Percentiles rank a stretch among this genome's conserved stretches.
These are phyloP conservation scores for Lentinula aciculospora DNA, from an alignment of 768 basidiomycete species.

Conservation along the genomic window DNA sequence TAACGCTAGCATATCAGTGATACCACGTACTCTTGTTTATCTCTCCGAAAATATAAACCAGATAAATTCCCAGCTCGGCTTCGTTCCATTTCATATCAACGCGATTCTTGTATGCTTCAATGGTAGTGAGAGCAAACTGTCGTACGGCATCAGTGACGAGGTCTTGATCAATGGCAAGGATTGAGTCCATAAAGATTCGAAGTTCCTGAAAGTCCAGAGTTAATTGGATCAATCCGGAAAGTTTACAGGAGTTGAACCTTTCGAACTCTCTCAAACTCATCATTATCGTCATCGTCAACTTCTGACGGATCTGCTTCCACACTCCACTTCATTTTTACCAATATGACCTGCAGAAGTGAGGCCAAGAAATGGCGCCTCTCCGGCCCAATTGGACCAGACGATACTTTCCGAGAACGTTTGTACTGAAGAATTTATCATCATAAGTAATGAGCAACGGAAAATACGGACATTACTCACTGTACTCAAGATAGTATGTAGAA, in stretches of 20 bases:
- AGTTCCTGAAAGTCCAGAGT: constrained; percentile 53
- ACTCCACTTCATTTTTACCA: constrained; percentile 91
- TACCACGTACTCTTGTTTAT: constrained; percentile 72
- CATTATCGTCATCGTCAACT: constrained; percentile 82
- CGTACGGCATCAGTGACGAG: constrained; percentile 78
- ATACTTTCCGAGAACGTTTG: constrained; percentile 65
- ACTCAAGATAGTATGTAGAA: constrained; percentile 69
- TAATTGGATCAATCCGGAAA: constrained; percentile 1
- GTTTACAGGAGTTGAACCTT: constrained; percentile 44
- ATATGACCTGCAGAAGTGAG: constrained; percentile 69
- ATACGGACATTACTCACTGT: constrained; percentile 47
- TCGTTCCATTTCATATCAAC: constrained; percentile 80
- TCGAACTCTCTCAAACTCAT: constrained; percentile 79
- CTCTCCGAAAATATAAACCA: constrained; percentile 93
- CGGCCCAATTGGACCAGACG: constrained; percentile 57
- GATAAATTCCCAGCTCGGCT: constrained; percentile 88
- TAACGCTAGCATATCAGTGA: background rate
- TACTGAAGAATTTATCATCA: constrained; percentile 46
- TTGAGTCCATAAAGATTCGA: constrained; percentile 80
- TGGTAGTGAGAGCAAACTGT: constrained; percentile 65
- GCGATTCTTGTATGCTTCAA: constrained; percentile 64
- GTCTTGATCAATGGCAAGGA: constrained; percentile 78
- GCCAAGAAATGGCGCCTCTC: constrained; percentile 71
- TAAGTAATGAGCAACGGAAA: background rate
- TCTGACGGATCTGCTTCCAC: constrained; percentile 74